A percentile compares a stretch with the other conserved stretches of the same genome.
These are phyloP conservation scores for Kwoniella sp. DNA, from an alignment of 768 basidiomycete genomes.

Conservation along the genomic window DNA sequence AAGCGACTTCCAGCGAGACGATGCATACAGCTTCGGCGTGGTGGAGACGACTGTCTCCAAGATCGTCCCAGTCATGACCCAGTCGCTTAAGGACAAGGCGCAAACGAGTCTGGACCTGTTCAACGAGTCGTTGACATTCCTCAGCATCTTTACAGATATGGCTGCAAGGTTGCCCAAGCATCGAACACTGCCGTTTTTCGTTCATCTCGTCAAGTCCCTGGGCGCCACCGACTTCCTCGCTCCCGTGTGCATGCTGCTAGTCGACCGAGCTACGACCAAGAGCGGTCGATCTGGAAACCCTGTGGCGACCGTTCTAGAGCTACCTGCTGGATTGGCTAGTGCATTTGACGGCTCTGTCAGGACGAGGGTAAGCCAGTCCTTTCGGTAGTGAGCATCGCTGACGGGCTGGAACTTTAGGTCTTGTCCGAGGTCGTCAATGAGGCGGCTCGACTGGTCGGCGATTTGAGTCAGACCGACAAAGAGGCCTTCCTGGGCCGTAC, in stretches of 20 bases:
- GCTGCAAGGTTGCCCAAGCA: conserved; percentile 87
- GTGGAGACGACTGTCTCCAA: conserved; percentile 94
- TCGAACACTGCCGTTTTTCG: conserved; percentile 87
- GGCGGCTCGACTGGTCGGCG: conserved; percentile 57
- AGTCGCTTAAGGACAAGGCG: conserved; percentile 65
- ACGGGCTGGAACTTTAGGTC: too few species aligned
- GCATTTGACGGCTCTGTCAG: conserved; percentile 35
- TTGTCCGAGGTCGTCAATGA: conserved; percentile 66
- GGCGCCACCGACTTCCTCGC: conserved; percentile 75
- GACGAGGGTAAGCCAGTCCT: conserved; percentile 20
- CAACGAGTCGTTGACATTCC: conserved; percentile 64
- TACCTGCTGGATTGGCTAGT: conserved; percentile 60
- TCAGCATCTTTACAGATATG: conserved; percentile 90
- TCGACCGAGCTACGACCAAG: conserved; percentile 70
- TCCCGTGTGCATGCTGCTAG: conserved; percentile 74
- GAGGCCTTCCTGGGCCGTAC: conserved; percentile 56
- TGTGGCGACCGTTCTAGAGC: conserved; percentile 60
- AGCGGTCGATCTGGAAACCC: conserved; percentile 57
- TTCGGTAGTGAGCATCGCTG: too few species aligned
- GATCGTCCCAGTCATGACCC: conserved; percentile 88
- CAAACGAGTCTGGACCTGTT: conserved; percentile 60
- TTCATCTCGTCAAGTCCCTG: conserved; percentile 76
- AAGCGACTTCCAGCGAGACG: conserved; percentile 94
- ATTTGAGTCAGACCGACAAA: conserved; percentile 27
- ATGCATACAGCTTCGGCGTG: conserved; percentile 89